These are phyloP conservation scores for Epichloe scottii DNA, from an alignment of 2,329 filamentous ascomycete genomes.

Conservation along the genomic window DNA sequence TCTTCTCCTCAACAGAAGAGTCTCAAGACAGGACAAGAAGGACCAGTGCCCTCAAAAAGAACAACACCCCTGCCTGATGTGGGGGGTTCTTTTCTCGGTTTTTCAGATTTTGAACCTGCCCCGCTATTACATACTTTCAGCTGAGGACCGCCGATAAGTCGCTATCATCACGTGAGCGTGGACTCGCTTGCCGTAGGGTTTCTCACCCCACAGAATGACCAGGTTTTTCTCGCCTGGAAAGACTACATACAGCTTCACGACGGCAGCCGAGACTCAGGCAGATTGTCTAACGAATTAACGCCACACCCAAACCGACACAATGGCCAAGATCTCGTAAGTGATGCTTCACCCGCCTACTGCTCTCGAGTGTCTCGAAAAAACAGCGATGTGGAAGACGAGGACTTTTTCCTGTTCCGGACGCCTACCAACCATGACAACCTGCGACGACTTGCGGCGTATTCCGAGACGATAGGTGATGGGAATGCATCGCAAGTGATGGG, in stretches of 20 bases:
- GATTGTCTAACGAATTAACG: conserved; percentile 27
- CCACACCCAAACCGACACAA: conserved; percentile 38
- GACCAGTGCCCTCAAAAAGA: too few species aligned
- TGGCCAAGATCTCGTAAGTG: conserved; percentile 53
- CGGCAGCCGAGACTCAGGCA: conserved; percentile 24
- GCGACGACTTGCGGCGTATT: background rate
- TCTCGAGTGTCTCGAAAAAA: conserved; percentile 4
- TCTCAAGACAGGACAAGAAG: too few species aligned
- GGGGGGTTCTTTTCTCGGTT: background rate
- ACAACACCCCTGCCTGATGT: background rate
- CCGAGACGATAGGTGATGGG: conserved; percentile 4
- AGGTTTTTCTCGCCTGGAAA: conserved; percentile 23
- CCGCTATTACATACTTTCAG: too few species aligned
- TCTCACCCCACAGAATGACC: conserved; percentile 26
- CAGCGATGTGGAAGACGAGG: conserved; percentile 12
- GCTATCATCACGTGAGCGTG: conserved; percentile 21
- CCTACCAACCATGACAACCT: background rate
- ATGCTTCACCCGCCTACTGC: conserved; percentile 10
- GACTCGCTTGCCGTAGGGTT: conserved; percentile 26
- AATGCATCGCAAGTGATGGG: background rate
- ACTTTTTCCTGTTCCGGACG: background rate
- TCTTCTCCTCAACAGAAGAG: too few species aligned
- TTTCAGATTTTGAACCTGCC: background rate
- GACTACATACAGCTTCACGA: conserved; percentile 18
- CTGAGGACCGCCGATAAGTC: conserved; percentile 9